Percentiles rank a stretch among this genome's conserved stretches.
Conservation (phyloP, 2,329 filamentous ascomycete species). For the Tolypocladium album region DNA sequence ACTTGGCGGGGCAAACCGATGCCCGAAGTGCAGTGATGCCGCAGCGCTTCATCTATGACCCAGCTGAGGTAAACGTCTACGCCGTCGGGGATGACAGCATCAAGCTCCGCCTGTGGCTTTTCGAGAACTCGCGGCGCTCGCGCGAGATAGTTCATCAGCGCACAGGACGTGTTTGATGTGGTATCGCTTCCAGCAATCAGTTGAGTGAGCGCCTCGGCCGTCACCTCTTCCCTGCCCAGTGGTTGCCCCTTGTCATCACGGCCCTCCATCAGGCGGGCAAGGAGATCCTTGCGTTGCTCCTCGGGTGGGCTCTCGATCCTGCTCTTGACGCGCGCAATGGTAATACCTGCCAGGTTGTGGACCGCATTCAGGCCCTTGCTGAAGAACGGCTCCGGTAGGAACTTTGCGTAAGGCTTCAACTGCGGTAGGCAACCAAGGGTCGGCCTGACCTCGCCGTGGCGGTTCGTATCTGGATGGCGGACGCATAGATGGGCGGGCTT, state of each 20-base stretch:
- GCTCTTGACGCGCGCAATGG: constrained; percentile 67
- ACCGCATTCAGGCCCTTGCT: constrained; percentile 62
- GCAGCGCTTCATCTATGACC: constrained; percentile 75
- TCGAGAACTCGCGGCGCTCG: constrained; percentile 58
- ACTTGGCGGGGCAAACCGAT: constrained; percentile 74
- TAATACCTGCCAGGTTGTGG: constrained; percentile 75
- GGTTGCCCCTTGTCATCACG: constrained; percentile 69
- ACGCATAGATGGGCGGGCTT: constrained; percentile 54
- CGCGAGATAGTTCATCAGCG: constrained; percentile 67
- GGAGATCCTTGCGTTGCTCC: constrained; percentile 63
- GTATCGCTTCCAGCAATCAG: constrained; percentile 74
- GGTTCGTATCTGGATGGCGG: constrained; percentile 78
- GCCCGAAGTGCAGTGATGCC: constrained; percentile 76
- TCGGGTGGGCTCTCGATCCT: constrained; percentile 60
- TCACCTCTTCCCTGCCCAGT: constrained; percentile 69
- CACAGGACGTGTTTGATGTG: constrained; percentile 71
- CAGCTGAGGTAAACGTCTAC: constrained; percentile 61
- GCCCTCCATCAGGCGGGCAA: constrained; percentile 76
- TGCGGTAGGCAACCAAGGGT: constrained; percentile 64
- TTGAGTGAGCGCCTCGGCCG: constrained; percentile 81
- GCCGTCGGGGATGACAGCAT: constrained; percentile 51
- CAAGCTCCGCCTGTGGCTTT: constrained; percentile 68
- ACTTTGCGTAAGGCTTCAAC: constrained; percentile 71
- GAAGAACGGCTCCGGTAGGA: constrained; percentile 76
- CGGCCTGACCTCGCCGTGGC: constrained; percentile 75